Conservation (phyloP, 305 asterid species). For the Fraxinus sp. region DNA sequence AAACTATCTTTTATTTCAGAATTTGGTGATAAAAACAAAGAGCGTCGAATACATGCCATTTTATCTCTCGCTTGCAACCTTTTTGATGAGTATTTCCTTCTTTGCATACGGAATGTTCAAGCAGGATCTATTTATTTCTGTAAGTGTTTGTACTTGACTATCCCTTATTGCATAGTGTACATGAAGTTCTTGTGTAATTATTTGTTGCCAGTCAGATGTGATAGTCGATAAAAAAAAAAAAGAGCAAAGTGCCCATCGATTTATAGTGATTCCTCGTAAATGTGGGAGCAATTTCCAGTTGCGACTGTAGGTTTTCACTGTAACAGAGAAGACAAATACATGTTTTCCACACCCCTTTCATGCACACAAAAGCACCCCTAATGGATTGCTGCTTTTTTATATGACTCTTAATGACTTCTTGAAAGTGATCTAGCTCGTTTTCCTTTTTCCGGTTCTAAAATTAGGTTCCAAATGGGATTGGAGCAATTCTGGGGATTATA, state of each 20-base stretch:
- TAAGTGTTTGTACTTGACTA: constrained; percentile 36
- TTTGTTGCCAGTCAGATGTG: background rate
- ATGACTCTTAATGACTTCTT: background rate
- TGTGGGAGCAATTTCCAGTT: background rate
- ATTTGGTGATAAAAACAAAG: constrained; percentile 72
- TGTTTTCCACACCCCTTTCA: background rate
- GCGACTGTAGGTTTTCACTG: background rate
- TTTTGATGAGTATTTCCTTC: constrained; percentile 78
- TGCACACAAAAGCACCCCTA: background rate
- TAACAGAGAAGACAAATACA: background rate
- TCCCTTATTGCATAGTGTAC: background rate
- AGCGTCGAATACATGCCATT: constrained; percentile 87
- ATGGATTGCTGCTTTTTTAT: background rate
- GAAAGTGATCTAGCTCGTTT: background rate
- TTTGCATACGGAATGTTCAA: constrained; percentile 70
- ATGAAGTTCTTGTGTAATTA: background rate
- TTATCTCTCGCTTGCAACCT: constrained; percentile 78
- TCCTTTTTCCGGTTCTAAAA: background rate
- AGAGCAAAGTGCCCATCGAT: background rate
- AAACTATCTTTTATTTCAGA: constrained; percentile 37
- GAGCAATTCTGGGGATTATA: constrained; percentile 69
- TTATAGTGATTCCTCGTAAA: background rate
- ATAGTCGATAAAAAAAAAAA: background rate
- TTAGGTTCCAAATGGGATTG: constrained; percentile 86
- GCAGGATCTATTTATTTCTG: constrained; percentile 59